Evolutionary conservation across 257 asterid species (phyloP), one percentile per base, ranked within the genome.

Genomic region (Galeopsis tetrahit): DNA sequence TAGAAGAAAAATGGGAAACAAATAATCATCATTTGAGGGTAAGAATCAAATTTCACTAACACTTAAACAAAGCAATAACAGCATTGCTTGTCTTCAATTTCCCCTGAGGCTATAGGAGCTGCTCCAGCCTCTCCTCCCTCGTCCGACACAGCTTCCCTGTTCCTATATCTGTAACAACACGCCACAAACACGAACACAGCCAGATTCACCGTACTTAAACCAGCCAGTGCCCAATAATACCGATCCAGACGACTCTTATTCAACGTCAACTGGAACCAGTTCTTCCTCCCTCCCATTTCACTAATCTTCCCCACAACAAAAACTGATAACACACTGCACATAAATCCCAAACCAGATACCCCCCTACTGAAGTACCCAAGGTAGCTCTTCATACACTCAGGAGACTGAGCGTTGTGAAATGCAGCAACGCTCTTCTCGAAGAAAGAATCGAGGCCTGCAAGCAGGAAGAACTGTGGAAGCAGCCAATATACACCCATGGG

Each of bases 181-280:
- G 81, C 87, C 40, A 80, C 85, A 32, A 63, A 3, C 0, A 69
- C 64, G 56, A 68, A 83, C n/a, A 70, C 58, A 1, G 79, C 44
- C 9, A 88, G 72, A 53, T 80, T 84, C 48, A 38, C 84, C 6
- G 68, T 49, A 56, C 87, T 78, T 14, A 88, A 44, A 8, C 14
- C 81, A 0, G 87, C 90, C 70, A 87, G 70, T 7, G 77, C 68
- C 91, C 88, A 85, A n/a, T 82, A 89, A 69, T 83, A 87, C 66
- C 78, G 65, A 48, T 89, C 93, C 70, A 87, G 36, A 3, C 87
- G 84, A 34, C 93, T 87, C 80, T 10, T 34, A 11, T 81, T 84
- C 77, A 89, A 70, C 3, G 85, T 73, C 31, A 31, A 6, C 69
- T 84, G 77, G 13, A 87, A 85, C 96, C 91, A 87, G 66, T 68